Evolutionary conservation across 108 stramenopile species (phyloP).

Genomic region (Schizochytrium sp.): DNA sequence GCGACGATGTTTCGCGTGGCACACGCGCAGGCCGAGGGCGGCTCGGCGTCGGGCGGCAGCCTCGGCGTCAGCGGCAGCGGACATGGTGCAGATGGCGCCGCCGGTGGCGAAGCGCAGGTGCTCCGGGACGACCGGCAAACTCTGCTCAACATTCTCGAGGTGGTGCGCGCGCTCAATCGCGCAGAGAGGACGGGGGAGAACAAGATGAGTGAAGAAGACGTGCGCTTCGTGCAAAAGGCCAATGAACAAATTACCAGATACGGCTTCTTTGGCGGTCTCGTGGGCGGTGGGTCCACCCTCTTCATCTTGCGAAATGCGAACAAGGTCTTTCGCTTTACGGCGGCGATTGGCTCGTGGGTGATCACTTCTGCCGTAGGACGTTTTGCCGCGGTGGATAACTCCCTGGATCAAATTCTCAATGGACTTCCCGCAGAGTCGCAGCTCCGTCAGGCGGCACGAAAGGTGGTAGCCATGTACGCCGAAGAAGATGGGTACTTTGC

Average conservation of each 20-base stretch:
- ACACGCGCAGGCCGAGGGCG: not conserved
- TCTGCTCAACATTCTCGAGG: not conserved
- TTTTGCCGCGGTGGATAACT: not conserved
- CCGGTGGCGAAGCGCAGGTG: no score
- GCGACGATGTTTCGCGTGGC: not conserved
- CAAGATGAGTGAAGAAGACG: not conserved
- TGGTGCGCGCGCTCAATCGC: not conserved
- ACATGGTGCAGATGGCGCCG: no score
- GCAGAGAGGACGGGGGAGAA: not conserved
- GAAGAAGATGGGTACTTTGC: not conserved
- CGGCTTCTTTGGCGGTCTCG: not conserved
- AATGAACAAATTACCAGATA: not conserved
- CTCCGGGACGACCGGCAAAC: not conserved
- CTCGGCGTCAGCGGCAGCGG: no score
- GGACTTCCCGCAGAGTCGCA: not conserved
- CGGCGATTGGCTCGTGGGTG: not conserved
- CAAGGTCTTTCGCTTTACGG: not conserved
- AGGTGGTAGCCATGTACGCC: not conserved
- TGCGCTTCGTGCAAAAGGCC: not conserved
- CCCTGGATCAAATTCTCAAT: not conserved
- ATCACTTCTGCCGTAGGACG: not conserved
- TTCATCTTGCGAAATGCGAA: not conserved
- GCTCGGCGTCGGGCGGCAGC: not conserved
- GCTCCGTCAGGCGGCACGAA: not conserved
- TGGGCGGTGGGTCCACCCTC: not conserved